Base-by-base conservation (phyloP, 352 stramenopile species). In the Globisporangium takayamanum region DNA sequence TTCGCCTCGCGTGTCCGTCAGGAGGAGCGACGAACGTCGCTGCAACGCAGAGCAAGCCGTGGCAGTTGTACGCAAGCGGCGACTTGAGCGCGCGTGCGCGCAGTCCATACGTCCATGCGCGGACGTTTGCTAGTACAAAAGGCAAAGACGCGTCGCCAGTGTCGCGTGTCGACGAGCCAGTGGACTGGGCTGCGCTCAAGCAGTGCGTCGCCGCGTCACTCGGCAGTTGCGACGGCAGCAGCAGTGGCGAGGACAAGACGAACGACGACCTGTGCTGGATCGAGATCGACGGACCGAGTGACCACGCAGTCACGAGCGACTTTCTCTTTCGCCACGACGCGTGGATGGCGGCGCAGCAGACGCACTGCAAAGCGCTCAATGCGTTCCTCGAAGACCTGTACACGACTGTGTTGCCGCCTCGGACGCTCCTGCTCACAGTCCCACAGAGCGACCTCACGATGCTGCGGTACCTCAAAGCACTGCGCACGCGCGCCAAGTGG, bases 401-500 rank as follows among this genome's bases (percentile, higher is more conserved):
- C 4, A 66, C 80, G 22, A 67, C 76, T 0, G 68, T 70, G 36
- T 52, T 92, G n/a, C 58, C 68, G 2, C 55, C 74, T 8, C 67
- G 69, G 5, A 92, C 80, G 30, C 58, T 94, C 11, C 41, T 92
- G 22, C 46, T 94, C 25, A 78, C 75, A 3, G 59, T 94, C 15
- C 85, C 84, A 1, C 85, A 94, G 55, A 80, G 79, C 10, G 85
- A 92, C 56, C 33, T 92, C 55, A 77, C 68, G 15, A 66, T 92
- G 50, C 63, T 92, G 58, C 69, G 79, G 15, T 87, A 92, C 60
- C 69, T 92, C 48, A 88, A 89, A 60, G 85, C 69, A 0, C 63
- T 92, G 30, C 79, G 81, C 12, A 90, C 78, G 30, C 82, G 82
- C 48, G 77, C 85, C 42, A 84, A 84, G 52, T 94, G 85, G 85